Evolutionary conservation across 176 grass and related monocot genomes (phyloP), one percentile per base, ranked within the genome.

Genomic region (Aegilops speltoides): DNA sequence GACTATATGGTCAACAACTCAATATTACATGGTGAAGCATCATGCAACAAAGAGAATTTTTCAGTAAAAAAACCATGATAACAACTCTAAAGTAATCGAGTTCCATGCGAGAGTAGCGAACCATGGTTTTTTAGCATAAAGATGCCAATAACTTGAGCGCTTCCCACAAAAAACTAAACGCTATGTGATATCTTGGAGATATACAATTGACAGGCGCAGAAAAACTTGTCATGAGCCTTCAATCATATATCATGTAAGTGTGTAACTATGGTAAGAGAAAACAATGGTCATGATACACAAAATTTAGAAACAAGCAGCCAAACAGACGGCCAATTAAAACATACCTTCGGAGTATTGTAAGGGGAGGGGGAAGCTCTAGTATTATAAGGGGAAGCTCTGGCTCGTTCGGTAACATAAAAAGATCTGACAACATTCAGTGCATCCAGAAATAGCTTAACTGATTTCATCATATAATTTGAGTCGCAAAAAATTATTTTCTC

Each of bases 391-490:
- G 46, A 40, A 76, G 67, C 79, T 85, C 78, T 89, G 50, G 84
- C 77, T 64, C 78, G 95, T 90, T 93, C 93, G 67, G 87, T 52
- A 90, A 98, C 87, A 89, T 89, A 90, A 87, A 90, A 87, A 15
- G 91, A 93, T 84, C 95, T 95, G 67, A 95, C 52, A 63, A 83
- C 86, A 88, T 98, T 98, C 70, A 98, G 76, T 83, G 89, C 87
- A 90, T 95, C 89, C 89, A 98, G 80, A 87, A 98, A 87, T 78
- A 95, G 81, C 68, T 95, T 84, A 87, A 93, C 90, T 64, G 95
- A 98, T 86, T 90, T 98, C 73, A 92, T 63, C 31, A 86, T 89
- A 87, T 86, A 36, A 92, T 98, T 98, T 43, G 93, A 92, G 56
- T 95, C 95, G 20, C 63, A 81, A 89, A 98, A 98, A 70, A 98